Percentiles rank a stretch among this genome's conserved stretches.
These are phyloP conservation scores for Talaromyces islandicus DNA, from an alignment of 2,329 filamentous ascomycete species.

Conservation along the genomic window DNA sequence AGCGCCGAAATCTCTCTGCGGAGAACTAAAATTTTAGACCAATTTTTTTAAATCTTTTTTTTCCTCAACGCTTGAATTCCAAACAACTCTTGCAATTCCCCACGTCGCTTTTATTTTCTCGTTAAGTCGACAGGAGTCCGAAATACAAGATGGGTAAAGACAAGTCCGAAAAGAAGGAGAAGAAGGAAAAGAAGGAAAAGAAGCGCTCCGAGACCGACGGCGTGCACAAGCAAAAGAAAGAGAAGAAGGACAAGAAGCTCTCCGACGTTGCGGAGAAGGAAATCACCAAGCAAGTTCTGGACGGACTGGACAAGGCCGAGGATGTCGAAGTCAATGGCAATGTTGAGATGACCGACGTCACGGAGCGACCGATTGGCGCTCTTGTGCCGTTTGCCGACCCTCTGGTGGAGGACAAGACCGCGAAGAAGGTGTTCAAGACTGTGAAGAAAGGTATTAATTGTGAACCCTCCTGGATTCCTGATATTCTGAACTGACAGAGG, in stretches of 20 bases:
- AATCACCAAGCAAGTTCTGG: conserved; percentile 29
- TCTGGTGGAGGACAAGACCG: conserved; percentile 45
- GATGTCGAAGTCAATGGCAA: conserved; percentile 15
- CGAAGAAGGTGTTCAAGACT: conserved; percentile 47
- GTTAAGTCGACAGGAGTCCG: neutral
- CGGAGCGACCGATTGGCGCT: conserved; percentile 36
- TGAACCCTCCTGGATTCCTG: neutral
- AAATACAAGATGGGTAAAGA: conserved; percentile 39
- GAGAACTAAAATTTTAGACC: conserved; percentile 12
- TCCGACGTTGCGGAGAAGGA: conserved; percentile 36
- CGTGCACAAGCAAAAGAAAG: conserved; percentile 33
- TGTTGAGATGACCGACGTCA: neutral
- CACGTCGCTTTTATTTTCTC: neutral
- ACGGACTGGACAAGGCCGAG: conserved; percentile 27
- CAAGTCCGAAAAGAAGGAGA: conserved; percentile 31
- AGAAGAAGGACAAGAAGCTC: conserved; percentile 39
- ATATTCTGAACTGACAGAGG: neutral
- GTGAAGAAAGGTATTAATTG: conserved; percentile 43
- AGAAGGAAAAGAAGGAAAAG: conserved; percentile 39
- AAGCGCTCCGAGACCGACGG: conserved; percentile 43
- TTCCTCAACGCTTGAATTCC: conserved; percentile 12
- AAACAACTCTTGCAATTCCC: neutral
- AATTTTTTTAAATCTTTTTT: conserved; percentile 11
- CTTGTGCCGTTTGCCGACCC: conserved; percentile 47
- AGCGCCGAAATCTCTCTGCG: conserved; percentile 29